Evolutionary conservation across 495 filamentous ascomycete genomes (phyloP).

Genomic region (Amphirosellinia nigrospora): DNA sequence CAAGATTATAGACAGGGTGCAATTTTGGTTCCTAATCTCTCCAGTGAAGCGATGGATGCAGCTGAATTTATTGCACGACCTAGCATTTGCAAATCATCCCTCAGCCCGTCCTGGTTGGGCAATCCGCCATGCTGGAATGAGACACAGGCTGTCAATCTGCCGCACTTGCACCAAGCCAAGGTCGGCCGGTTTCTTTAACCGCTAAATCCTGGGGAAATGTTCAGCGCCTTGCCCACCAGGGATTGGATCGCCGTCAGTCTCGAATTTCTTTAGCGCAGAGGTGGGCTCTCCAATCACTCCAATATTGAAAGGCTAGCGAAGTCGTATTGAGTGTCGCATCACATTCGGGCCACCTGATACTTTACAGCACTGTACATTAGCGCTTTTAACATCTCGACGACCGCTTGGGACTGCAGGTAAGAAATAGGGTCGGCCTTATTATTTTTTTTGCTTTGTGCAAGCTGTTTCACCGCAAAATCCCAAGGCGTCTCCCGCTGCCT

Average conservation of each 20-base stretch:
- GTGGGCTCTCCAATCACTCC: conserved; percentile 7
- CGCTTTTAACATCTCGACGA: conserved; percentile 3
- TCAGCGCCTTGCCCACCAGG: conserved; percentile 18
- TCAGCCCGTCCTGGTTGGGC: conserved; percentile 17
- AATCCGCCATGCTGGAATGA: conserved; percentile 23
- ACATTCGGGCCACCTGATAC: conserved; percentile 10
- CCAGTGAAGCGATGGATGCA: conserved; percentile 21
- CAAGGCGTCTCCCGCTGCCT: background rate
- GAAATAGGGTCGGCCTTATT: conserved; percentile 33
- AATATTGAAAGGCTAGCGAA: conserved; percentile 8
- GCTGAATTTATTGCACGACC: conserved; percentile 15
- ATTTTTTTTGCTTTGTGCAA: conserved; percentile 35
- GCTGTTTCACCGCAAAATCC: conserved; percentile 30
- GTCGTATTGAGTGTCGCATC: conserved; percentile 24
- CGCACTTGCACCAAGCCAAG: conserved; percentile 24
- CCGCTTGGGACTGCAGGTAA: conserved; percentile 22
- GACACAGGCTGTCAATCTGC: conserved; percentile 24
- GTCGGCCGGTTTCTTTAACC: conserved; percentile 26
- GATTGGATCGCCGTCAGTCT: conserved; percentile 20
- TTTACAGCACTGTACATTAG: conserved; percentile 21
- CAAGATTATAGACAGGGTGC: conserved; percentile 2
- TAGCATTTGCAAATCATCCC: conserved; percentile 17
- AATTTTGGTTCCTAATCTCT: conserved; percentile 19
- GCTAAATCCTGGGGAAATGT: conserved; percentile 25
- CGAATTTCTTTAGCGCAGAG: background rate